These are phyloP conservation scores for Lepidium aucheri DNA, from an alignment of 345 rosid genomes.

Conservation along the genomic window DNA sequence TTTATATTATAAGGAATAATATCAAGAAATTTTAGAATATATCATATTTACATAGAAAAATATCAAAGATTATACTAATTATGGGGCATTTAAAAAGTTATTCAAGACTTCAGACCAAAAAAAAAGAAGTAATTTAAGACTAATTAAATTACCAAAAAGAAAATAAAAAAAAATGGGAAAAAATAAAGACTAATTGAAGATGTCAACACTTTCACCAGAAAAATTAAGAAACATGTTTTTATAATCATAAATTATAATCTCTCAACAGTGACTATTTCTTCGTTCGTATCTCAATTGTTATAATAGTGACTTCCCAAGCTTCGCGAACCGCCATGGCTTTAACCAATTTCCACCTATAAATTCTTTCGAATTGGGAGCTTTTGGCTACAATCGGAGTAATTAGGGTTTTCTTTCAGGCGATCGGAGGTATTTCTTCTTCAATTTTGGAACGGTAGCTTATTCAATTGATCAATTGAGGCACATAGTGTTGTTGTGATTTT, in stretches of 20 bases:
- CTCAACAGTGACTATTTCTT: not conserved
- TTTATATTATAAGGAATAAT: too few species aligned
- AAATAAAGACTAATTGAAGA: not conserved
- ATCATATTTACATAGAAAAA: too few species aligned
- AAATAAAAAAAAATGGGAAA: too few species aligned
- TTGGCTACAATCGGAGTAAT: conserved; percentile 4
- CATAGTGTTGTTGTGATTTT: not conserved
- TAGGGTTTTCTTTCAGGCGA: not conserved
- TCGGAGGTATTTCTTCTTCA: conserved; percentile 10
- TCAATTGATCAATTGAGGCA: not conserved
- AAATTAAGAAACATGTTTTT: not conserved
- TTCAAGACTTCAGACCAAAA: too few species aligned
- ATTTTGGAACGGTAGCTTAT: not conserved
- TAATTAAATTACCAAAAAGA: too few species aligned
- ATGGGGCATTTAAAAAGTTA: too few species aligned
- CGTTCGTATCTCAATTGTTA: not conserved
- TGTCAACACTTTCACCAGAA: not conserved
- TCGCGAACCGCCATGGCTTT: conserved; percentile 1
- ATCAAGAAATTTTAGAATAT: too few species aligned
- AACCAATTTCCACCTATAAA: not conserved
- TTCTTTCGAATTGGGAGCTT: not conserved
- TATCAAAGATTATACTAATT: too few species aligned
- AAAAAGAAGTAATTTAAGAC: too few species aligned
- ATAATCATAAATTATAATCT: not conserved
- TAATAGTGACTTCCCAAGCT: conserved; percentile 6